Conservation (phyloP, 2,329 filamentous ascomycete species). For the Aureobasidium sp. region DNA sequence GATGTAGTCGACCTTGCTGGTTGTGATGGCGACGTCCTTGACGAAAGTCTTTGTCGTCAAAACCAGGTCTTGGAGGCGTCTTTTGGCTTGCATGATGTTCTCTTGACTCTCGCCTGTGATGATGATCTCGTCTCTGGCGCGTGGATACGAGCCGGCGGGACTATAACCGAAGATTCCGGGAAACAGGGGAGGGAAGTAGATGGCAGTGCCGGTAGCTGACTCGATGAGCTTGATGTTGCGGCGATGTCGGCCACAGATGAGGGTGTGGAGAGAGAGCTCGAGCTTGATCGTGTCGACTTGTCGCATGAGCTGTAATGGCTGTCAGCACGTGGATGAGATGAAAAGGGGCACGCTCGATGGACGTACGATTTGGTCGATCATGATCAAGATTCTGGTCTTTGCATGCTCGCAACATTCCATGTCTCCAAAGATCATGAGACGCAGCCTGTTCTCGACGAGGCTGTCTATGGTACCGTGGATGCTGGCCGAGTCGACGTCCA, state of each 20-base stretch:
- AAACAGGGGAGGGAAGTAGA: constrained; percentile 95
- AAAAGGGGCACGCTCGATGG: constrained; percentile 16
- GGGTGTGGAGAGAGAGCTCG: constrained; percentile 78
- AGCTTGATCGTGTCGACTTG: constrained; percentile 71
- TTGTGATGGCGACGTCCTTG: constrained; percentile 84
- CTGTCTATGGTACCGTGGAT: constrained; percentile 70
- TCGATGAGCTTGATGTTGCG: constrained; percentile 99
- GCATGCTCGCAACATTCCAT: constrained; percentile 93
- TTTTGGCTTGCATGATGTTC: constrained; percentile 79
- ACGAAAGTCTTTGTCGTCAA: constrained; percentile 65
- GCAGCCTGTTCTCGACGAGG: constrained; percentile 76
- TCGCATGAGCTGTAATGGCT: constrained; percentile 51
- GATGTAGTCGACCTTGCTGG: constrained; percentile 91
- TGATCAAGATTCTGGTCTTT: constrained; percentile 90
- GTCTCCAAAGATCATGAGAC: constrained; percentile 90
- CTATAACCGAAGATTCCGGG: constrained; percentile 86
- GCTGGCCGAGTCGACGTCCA: constrained; percentile 68
- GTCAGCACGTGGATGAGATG: constrained; percentile 13
- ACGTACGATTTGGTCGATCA: constrained; percentile 87
- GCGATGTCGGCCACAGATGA: constrained; percentile 84
- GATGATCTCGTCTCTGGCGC: constrained; percentile 83
- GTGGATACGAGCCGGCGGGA: constrained; percentile 63
- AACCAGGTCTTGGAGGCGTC: constrained; percentile 80
- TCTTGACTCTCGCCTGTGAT: constrained; percentile 86
- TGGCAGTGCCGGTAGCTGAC: constrained; percentile 87